Conservation (phyloP, 176 grass and related monocot species). For the Cenchrus fungigraminus region DNA sequence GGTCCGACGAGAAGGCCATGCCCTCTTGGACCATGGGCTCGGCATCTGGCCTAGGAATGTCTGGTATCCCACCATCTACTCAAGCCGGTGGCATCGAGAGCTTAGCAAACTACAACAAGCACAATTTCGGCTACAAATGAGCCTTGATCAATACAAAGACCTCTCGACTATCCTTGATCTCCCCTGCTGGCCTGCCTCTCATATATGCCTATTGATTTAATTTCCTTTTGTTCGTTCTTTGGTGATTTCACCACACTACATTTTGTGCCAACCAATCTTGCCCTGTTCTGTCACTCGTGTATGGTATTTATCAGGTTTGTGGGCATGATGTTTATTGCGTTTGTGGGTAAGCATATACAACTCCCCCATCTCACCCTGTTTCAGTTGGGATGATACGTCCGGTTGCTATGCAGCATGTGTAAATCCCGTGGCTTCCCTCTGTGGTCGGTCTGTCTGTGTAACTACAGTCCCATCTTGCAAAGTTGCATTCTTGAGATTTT, state of each 20-base stretch:
- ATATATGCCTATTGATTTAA: conserved; percentile 26
- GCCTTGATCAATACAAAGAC: conserved; percentile 36
- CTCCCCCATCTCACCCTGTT: conserved; percentile 21
- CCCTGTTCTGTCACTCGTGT: conserved; percentile 4
- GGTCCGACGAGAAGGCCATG: conserved; percentile 54
- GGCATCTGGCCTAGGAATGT: conserved; percentile 54
- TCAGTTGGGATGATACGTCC: neutral
- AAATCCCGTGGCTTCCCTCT: conserved; percentile 19
- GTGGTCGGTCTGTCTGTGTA: neutral
- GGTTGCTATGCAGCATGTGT: conserved; percentile 32
- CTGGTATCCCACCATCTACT: conserved; percentile 51
- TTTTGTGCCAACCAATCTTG: conserved; percentile 15
- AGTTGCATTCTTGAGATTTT: neutral
- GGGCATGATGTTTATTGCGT: neutral
- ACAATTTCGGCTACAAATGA: conserved; percentile 87
- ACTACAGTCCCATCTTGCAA: neutral
- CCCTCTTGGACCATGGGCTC: conserved; percentile 58
- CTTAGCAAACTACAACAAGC: conserved; percentile 67
- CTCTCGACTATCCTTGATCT: neutral
- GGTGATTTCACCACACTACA: neutral
- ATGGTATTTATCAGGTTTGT: conserved; percentile 36
- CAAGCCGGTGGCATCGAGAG: conserved; percentile 56
- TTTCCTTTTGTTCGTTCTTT: neutral
- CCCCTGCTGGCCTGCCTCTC: neutral
- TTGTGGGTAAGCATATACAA: neutral